Evolutionary conservation across 345 rosid genomes (phyloP).

Genomic region (Eucalyptus pauciflora): DNA sequence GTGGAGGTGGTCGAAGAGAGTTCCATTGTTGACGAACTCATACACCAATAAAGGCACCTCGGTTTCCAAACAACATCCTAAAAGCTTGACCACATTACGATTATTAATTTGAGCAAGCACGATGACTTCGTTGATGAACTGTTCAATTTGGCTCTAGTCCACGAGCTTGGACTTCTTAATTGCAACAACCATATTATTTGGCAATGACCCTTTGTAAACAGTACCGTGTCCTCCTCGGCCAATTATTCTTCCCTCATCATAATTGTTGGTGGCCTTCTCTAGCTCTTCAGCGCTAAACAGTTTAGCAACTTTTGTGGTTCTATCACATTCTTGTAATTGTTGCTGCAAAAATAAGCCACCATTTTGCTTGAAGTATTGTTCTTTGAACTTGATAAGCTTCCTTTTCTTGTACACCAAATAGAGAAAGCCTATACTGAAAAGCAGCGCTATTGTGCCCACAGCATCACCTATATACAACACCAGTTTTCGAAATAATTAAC

Average conservation of each 20-base stretch:
- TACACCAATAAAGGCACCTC: slow-evolving; percentile 30
- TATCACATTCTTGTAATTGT: not conserved
- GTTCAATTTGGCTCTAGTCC: no score
- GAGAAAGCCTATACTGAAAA: no score
- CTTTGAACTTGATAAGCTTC: no score
- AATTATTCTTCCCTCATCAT: slow-evolving; percentile 9
- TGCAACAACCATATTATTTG: no score
- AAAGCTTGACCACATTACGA: slow-evolving; percentile 23
- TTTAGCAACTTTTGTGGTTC: not conserved
- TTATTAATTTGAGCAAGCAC: not conserved
- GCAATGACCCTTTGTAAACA: no score
- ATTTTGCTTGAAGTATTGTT: not conserved
- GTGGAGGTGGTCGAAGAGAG: slow-evolving; percentile 22
- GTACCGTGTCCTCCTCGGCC: slow-evolving; percentile 28
- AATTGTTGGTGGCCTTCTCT: slow-evolving; percentile 22
- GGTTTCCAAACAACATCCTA: slow-evolving; percentile 39
- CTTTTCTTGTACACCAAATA: no score
- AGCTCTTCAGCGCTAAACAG: slow-evolving; percentile 20
- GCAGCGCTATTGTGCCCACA: no score
- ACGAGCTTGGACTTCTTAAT: no score
- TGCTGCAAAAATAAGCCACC: slow-evolving; percentile 22
- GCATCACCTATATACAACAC: not conserved
- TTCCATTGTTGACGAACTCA: slow-evolving; percentile 24
- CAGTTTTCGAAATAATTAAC: no score
- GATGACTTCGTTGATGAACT: no score